These are phyloP conservation scores for Echinosophora koreensis DNA, from an alignment of 306 rosid species.

Conservation along the genomic window DNA sequence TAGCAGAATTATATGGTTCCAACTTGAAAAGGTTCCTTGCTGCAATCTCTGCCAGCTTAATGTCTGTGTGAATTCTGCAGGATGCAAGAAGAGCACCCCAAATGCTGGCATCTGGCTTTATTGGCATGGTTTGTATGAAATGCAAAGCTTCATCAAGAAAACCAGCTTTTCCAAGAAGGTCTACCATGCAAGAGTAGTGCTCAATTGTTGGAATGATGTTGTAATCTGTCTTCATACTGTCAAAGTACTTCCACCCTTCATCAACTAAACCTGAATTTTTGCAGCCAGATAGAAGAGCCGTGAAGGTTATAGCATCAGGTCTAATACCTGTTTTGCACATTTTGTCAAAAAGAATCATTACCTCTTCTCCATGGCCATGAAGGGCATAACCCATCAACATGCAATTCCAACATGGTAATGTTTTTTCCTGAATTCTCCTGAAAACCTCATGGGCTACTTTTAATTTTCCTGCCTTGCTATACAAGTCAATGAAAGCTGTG, in stretches of 20 bases:
- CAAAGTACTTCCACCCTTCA: slow-evolving; percentile 77
- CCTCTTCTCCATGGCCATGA: slow-evolving; percentile 67
- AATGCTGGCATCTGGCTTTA: slow-evolving; percentile 65
- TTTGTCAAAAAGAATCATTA: slow-evolving; percentile 56
- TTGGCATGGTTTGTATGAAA: slow-evolving; percentile 64
- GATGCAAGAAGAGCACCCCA: slow-evolving; percentile 81
- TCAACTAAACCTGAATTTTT: slow-evolving; percentile 71
- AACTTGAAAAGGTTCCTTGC: slow-evolving; percentile 62
- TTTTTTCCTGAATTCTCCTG: slow-evolving; percentile 60
- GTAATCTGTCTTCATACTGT: slow-evolving; percentile 66
- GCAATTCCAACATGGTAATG: slow-evolving; percentile 81
- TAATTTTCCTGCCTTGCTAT: slow-evolving; percentile 69
- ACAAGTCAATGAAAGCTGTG: slow-evolving; percentile 71
- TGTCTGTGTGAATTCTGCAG: slow-evolving; percentile 57
- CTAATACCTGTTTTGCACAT: slow-evolving; percentile 52
- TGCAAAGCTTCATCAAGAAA: slow-evolving; percentile 82
- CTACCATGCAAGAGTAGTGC: slow-evolving; percentile 83
- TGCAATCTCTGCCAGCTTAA: slow-evolving; percentile 66
- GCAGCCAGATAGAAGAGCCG: slow-evolving; percentile 77
- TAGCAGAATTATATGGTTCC: slow-evolving; percentile 73
- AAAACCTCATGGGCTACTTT: slow-evolving; percentile 59
- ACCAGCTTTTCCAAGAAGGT: slow-evolving; percentile 76
- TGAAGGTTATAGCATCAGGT: slow-evolving; percentile 73
- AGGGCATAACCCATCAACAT: slow-evolving; percentile 77
- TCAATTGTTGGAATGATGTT: slow-evolving; percentile 67